phyloP scores from a whole-genome alignment of 2,329 filamentous ascomycete genomes.

The Cladophialophora chaetospira region DNA sequence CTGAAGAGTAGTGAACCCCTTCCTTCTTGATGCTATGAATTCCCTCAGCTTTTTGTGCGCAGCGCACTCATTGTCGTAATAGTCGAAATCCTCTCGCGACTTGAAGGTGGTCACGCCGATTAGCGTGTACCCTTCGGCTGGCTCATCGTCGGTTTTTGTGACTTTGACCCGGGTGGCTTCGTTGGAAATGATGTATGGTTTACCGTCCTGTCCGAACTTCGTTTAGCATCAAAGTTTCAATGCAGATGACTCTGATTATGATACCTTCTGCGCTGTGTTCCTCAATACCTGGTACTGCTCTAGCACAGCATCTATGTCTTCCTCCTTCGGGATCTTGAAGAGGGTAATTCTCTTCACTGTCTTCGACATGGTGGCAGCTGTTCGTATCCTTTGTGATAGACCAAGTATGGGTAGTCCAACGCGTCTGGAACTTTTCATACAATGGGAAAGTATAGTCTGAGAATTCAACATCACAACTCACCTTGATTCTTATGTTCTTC shows the following conservation, averaged over 20 bases:
- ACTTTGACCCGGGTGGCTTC: constrained; percentile 57
- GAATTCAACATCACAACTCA: no score
- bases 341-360: constrained; percentile 54
- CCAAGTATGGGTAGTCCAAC: not conserved
- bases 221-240: not conserved
- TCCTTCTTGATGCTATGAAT: constrained; percentile 37
- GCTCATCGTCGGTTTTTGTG: constrained; percentile 52
- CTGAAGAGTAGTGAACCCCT: constrained; percentile 42
- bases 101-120: constrained; percentile 65
- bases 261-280: constrained; percentile 50
- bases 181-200: constrained; percentile 67
- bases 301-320: constrained; percentile 47
- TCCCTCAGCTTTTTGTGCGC: constrained; percentile 55
- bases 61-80: constrained; percentile 64
- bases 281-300: constrained; percentile 49
- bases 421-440: not conserved
- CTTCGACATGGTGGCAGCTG: constrained; percentile 9
- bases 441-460: not conserved
- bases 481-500: no score
- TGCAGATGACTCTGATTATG: no score
- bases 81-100: constrained; percentile 67
- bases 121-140: constrained; percentile 67
- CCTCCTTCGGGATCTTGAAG: constrained; percentile 55
- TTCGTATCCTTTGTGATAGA: not conserved
- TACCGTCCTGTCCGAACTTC: constrained; percentile 59